A percentile compares a stretch with the other conserved stretches of the same genome.
phyloP scores from a whole-genome alignment of 2,329 filamentous ascomycete species.

The Helminthosporium solani region DNA sequence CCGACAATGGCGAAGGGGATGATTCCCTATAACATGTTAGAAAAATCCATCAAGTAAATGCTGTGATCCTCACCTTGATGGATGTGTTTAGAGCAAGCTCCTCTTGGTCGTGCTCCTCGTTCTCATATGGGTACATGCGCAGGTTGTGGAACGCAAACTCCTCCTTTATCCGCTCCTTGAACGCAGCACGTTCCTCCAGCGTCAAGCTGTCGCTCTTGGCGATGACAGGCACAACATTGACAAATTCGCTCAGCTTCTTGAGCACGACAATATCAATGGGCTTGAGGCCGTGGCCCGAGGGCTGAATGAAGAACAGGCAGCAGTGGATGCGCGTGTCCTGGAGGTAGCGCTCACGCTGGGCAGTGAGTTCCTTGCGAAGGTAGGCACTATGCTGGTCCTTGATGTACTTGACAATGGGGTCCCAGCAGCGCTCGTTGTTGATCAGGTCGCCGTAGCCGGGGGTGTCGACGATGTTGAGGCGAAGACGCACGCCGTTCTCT shows the following conservation, averaged over 20 bases:
- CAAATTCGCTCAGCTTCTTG: constrained; percentile 99
- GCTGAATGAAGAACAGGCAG: constrained; percentile 99
- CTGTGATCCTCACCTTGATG: constrained; percentile 73
- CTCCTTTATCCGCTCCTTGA: constrained; percentile 99
- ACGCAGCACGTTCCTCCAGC: constrained; percentile 88
- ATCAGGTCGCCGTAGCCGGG: constrained; percentile 97
- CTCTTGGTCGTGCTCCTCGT: constrained; percentile 97
- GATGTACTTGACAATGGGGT: constrained; percentile 99
- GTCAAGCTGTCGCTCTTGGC: constrained; percentile 97
- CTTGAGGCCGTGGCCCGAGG: constrained; percentile 96
- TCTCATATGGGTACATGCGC: constrained; percentile 99
- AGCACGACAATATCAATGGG: constrained; percentile 98
- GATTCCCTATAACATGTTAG: constrained; percentile 65
- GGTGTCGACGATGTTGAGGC: constrained; percentile 98
- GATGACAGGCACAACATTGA: constrained; percentile 98
- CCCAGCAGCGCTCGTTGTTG: constrained; percentile 99
- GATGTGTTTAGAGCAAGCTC: constrained; percentile 89
- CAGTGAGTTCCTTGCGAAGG: constrained; percentile 97
- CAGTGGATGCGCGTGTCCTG: constrained; percentile 99
- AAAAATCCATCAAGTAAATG: not conserved
- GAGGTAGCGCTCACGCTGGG: constrained; percentile 98
- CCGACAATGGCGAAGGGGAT: constrained; percentile 98
- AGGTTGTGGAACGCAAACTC: constrained; percentile 99
- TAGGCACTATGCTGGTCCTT: constrained; percentile 99
- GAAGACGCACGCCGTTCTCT: constrained; percentile 96